Evolutionary conservation across 805 yeast species (phyloP).

Genomic region (Nakazawaea pomicola): DNA sequence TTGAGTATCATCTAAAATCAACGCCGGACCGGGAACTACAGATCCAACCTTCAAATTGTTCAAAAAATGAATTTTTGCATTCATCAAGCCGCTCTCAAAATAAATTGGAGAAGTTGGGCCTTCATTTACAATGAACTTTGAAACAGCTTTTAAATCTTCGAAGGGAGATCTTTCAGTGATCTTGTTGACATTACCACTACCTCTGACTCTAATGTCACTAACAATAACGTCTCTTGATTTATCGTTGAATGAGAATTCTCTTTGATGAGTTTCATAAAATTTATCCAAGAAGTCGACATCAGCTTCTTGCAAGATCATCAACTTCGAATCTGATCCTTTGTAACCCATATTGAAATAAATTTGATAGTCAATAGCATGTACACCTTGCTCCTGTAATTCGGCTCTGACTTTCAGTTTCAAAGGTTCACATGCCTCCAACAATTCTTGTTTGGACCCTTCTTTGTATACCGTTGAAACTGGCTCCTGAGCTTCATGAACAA

Average conservation of each 20-base stretch:
- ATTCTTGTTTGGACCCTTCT: constrained; percentile 11
- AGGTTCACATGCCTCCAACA: constrained; percentile 15
- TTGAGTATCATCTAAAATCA: constrained; percentile 31
- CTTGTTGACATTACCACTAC: constrained; percentile 34
- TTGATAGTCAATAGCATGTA: constrained; percentile 8
- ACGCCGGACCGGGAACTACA: constrained; percentile 27
- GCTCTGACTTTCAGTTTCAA: constrained; percentile 15
- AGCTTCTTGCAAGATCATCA: constrained; percentile 46
- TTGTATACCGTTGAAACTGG: constrained; percentile 20
- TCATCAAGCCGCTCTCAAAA: constrained; percentile 24
- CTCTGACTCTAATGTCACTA: constrained; percentile 63
- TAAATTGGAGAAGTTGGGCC: constrained; percentile 13
- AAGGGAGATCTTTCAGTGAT: constrained; percentile 24
- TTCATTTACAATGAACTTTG: constrained; percentile 18
- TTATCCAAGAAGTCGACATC: constrained; percentile 31
- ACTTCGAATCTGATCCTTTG: constrained; percentile 63
- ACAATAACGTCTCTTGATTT: constrained; percentile 52
- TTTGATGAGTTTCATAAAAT: constrained; percentile 50
- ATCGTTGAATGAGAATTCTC: constrained; percentile 65
- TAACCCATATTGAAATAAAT: constrained; percentile 27
- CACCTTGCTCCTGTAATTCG: constrained; percentile 27
- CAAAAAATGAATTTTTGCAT: constrained; percentile 25
- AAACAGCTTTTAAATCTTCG: constrained; percentile 15
- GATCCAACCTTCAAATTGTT: constrained; percentile 26
- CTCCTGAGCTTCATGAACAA: constrained; percentile 26